phyloP scores from a whole-genome alignment of 139 green algal genomes.

The Chlamydomonas incerta region DNA sequence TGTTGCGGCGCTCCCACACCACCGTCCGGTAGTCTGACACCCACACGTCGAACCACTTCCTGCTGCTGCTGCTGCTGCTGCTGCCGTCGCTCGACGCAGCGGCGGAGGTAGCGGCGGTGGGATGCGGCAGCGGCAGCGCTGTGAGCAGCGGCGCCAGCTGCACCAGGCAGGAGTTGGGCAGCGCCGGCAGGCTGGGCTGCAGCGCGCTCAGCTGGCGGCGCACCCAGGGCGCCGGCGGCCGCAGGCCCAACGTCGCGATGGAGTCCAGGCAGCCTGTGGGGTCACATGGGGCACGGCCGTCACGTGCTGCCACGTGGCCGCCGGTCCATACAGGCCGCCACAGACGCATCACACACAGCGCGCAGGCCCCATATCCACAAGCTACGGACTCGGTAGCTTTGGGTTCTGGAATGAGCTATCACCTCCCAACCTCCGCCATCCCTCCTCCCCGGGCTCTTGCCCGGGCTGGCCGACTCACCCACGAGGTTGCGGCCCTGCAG shows the following conservation, averaged over 20 bases:
- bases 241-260: background rate
- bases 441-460: too few relatives aligned
- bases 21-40: background rate
- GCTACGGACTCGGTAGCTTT: too few relatives aligned
- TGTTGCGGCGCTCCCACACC: background rate
- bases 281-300: too few relatives aligned
- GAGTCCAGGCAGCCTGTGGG: conserved; percentile 13
- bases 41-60: background rate
- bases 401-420: too few relatives aligned
- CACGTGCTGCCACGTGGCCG: too few relatives aligned
- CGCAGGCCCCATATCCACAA: too few relatives aligned
- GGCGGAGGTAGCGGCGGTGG: background rate
- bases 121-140: background rate
- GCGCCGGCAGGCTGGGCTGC: conserved; percentile 17
- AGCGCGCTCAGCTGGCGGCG: conserved; percentile 22
- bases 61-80: background rate
- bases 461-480: too few relatives aligned
- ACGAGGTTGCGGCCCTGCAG: conserved; percentile 23
- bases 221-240: conserved; percentile 26
- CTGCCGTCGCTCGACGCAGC: too few relatives aligned
- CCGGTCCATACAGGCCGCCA: too few relatives aligned
- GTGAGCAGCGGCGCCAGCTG: conserved; percentile 25
- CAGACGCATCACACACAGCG: too few relatives aligned
- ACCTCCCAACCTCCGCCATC: too few relatives aligned
- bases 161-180: background rate